Evolutionary conservation across 2,329 filamentous ascomycete species (phyloP), one percentile per base, ranked within the genome.

Genomic region (Penicillium sp.): DNA sequence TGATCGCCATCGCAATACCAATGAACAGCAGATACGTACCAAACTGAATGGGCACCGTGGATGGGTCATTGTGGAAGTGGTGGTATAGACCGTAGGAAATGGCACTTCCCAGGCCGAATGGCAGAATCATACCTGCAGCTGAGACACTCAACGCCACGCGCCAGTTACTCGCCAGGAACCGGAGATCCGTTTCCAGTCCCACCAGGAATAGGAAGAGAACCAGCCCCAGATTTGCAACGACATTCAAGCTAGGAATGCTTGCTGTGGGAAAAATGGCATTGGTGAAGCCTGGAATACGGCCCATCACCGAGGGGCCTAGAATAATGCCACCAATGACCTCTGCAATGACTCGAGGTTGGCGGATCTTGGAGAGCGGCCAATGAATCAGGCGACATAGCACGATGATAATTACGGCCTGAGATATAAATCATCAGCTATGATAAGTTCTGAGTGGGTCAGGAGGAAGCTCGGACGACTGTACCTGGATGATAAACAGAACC

Each of bases 1-100:
- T 97, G 67, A 98, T 98, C 31, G 92, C 90, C 76, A 97, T 88
- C 0, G 94, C 94, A 55, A 96, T 93, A 75, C 93, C 94, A 64
- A 97, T 90, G 73, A 98, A 98, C 25, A 92, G 82, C 75, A 87
- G 81, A 65, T 85, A 90, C 1, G 86, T 83, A 2, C 83, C 82
- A 71, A 89, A 89, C 15, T 77, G 75, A 52, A 90, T 86, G 0
- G 79, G 80, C n/a, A 84, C 82, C 8, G 82, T 82, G 4, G 80
- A 82, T 0, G 79, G 71, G 54, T 88, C 86, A 61, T 79, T 66
- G 5, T 81, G 80, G 69, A 96, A 96, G 58, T 92, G 76, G 59
- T 92, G 77, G 69, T 92, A 96, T 12, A 96, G 75, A 0, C 92
- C 92, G 75, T 88, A 92, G 2, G 92, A 89, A 61, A 96, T 89